Evolutionary conservation across 768 basidiomycete genomes (phyloP), one percentile per base, ranked within the genome.

Genomic region (Dendrothele bispora): DNA sequence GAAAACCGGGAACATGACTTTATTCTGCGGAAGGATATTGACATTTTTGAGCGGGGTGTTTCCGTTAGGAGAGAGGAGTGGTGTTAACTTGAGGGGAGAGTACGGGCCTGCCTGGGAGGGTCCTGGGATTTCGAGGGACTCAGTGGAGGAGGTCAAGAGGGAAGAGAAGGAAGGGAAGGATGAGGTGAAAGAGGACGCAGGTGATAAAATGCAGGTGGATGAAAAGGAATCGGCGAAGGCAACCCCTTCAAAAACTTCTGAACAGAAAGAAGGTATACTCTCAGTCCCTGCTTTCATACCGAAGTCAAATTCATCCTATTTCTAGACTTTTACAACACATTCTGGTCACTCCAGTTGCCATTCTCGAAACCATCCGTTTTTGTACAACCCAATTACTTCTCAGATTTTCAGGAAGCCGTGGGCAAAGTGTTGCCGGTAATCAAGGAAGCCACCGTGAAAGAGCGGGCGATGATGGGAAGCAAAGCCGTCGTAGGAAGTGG

Each of bases 1-100:
- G 32, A 94, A 94, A 67, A 87, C 84, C 64, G 88, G 87, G 17
- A 77, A 83, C 5, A 90, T 86, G 43, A 91, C 91, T 18, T 80
- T 86, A 55, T 91, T 97, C 65, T 91, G 88, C 57, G 94, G 93
- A 4, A 80, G 91, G 2, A 95, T 97, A 60, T 72, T 93, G 61
- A 86, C 87, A 1, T 94, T 95, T 64, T 69, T 95, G 41, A 89
- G 87, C 50, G 81, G 80, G 2, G 89, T 91, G 2, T 95, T 93
- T 61, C 88, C 91, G 5, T 66, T 97, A 7, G 88, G 89, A 2
- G 93, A 95, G 64, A 72, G 91, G 41, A 93, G 91, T 62, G 91
- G 93, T 26, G 93, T 95, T 27, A 97, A 97, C 64, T 66, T 95
- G 53, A 74, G 93, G 26, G 93, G 93, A 48, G 89, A 95, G 67